Evolutionary conservation across 1,139 yeast genomes (phyloP).

Genomic region (Taiozyma onychis): DNA sequence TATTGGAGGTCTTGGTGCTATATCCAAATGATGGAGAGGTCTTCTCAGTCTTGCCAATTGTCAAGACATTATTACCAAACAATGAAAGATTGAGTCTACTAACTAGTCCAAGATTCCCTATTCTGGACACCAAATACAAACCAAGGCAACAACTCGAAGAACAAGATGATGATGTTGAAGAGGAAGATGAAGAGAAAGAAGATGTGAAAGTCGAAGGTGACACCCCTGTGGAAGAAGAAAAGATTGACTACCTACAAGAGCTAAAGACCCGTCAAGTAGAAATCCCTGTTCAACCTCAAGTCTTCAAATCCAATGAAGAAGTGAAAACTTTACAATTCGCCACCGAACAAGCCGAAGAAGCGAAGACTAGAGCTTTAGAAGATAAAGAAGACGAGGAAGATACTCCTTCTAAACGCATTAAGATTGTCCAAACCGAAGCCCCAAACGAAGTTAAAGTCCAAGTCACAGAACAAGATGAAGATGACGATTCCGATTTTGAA

Average conservation of each 20-base stretch:
- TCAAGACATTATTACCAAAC: slow-evolving; percentile 36
- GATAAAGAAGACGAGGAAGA: slow-evolving; percentile 19
- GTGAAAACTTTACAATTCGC: slow-evolving; percentile 20
- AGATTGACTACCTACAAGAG: slow-evolving; percentile 6
- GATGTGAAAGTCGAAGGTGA: slow-evolving; percentile 2
- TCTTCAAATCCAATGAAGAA: slow-evolving; percentile 21
- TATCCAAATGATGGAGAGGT: slow-evolving; percentile 58
- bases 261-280: slow-evolving; percentile 9
- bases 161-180: slow-evolving; percentile 20
- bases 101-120: slow-evolving; percentile 75
- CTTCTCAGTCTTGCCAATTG: slow-evolving; percentile 66
- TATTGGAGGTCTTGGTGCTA: slow-evolving; percentile 49
- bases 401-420: slow-evolving; percentile 21
- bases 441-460: slow-evolving; percentile 6
- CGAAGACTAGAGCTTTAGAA: slow-evolving; percentile 14
- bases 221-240: slow-evolving; percentile 1
- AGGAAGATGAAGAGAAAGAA: slow-evolving; percentile 12
- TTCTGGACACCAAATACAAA: slow-evolving; percentile 21
- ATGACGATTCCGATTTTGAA: slow-evolving; percentile 46
- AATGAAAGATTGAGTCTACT: slow-evolving; percentile 49
- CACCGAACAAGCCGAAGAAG: slow-evolving; percentile 3
- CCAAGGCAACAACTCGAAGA: slow-evolving; percentile 22
- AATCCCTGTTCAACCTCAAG: slow-evolving; percentile 5
- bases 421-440: slow-evolving; percentile 13
- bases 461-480: slow-evolving; percentile 23